These are phyloP conservation scores for Selenicereus undatus DNA, from an alignment of 148 eudicot genomes.

Conservation along the genomic window DNA sequence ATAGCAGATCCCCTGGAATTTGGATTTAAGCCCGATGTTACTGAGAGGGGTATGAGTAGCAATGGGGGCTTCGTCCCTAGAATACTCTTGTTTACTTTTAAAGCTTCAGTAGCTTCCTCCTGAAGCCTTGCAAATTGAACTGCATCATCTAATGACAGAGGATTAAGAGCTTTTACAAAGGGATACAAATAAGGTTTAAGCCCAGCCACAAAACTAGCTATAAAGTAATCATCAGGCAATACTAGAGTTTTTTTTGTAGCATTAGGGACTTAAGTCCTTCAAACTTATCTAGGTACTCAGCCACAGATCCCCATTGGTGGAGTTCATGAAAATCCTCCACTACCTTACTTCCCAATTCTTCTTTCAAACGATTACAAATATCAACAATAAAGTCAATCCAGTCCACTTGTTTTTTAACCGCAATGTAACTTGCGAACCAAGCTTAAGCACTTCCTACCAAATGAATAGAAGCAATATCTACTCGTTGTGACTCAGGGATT, in stretches of 20 bases:
- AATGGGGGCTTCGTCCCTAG: too few relatives aligned
- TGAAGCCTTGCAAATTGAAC: not conserved
- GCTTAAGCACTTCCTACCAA: not conserved
- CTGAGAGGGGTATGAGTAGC: too few relatives aligned
- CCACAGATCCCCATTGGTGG: not conserved
- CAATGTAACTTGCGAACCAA: not conserved
- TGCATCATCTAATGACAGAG: not conserved
- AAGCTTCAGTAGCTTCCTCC: not conserved
- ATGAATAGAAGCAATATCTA: too few relatives aligned
- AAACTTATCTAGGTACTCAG: not conserved
- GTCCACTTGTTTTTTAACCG: not conserved
- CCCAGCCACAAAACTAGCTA: not conserved
- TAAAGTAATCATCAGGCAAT: not conserved
- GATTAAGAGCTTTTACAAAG: not conserved
- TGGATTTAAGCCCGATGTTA: too few relatives aligned
- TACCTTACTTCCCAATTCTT: not conserved
- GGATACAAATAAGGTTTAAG: not conserved
- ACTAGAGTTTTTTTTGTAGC: too few relatives aligned
- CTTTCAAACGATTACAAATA: not conserved
- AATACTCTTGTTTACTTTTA: too few relatives aligned
- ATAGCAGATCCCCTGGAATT: too few relatives aligned
- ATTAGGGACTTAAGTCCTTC: not conserved
- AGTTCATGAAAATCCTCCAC: not conserved
- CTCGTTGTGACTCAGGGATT: too few relatives aligned
- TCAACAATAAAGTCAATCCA: not conserved